A percentile compares a stretch with the other conserved stretches of the same genome.
Evolutionary conservation across 2,329 filamentous ascomycete genomes (phyloP).

Genomic region (Fusarium mangiferae): DNA sequence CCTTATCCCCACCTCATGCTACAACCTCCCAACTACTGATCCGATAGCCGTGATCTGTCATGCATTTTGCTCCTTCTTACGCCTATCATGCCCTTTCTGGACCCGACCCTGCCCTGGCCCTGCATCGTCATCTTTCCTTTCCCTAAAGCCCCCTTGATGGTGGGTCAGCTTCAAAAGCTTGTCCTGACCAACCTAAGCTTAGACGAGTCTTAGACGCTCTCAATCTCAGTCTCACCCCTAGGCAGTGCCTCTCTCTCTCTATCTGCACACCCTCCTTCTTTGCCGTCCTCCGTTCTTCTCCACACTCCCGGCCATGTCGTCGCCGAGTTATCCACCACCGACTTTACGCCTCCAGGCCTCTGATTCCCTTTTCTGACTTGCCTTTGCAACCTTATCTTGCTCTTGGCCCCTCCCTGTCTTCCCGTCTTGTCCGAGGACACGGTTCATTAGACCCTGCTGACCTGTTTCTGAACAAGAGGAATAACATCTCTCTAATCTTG

Average conservation of each 20-base stretch:
- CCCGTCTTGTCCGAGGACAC: constrained; percentile 35
- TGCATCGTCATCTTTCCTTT: constrained; percentile 42
- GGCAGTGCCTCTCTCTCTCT: background rate
- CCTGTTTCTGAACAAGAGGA: constrained; percentile 14
- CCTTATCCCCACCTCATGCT: constrained; percentile 15
- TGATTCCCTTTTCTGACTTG: constrained; percentile 40
- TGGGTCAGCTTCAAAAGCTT: constrained; percentile 46
- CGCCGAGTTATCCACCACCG: constrained; percentile 49
- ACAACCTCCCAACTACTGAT: constrained; percentile 14
- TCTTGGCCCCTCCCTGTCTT: constrained; percentile 38
- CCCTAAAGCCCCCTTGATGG: constrained; percentile 34
- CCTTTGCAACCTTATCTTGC: constrained; percentile 46
- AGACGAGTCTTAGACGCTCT: constrained; percentile 2
- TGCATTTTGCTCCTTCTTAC: constrained; percentile 23
- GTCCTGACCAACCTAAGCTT: constrained; percentile 44
- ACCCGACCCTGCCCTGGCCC: constrained; percentile 24
- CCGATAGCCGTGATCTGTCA: constrained; percentile 36
- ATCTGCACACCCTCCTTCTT: constrained; percentile 35
- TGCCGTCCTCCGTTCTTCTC: constrained; percentile 45
- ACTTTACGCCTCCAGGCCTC: constrained; percentile 38
- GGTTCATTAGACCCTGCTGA: constrained; percentile 36
- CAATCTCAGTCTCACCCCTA: constrained; percentile 27
- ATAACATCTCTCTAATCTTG: background rate
- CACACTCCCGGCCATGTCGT: constrained; percentile 48
- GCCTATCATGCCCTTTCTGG: constrained; percentile 24